Evolutionary conservation across 2,329 filamentous ascomycete genomes (phyloP), one percentile per base, ranked within the genome.

Genomic region (Verticillium klebahnii): DNA sequence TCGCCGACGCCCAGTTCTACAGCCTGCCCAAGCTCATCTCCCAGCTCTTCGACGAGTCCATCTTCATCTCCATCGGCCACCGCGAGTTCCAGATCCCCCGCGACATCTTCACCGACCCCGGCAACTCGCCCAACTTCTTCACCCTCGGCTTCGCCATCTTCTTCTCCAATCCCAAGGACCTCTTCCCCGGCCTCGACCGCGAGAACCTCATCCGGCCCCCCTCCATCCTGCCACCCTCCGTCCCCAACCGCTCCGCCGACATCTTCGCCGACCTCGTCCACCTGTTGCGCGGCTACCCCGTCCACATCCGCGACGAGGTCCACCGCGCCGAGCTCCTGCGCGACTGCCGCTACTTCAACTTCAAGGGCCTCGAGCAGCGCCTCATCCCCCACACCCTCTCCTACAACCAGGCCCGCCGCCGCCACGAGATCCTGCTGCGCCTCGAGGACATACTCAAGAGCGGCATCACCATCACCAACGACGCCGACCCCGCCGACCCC

Each of bases 111-210:
- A 58, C 15, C 56, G 85, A 86, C 39, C 92, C 93, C 1, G 94
- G 93, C 31, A 93, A 98, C 76, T 89, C 87, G n/a, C 93, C 93
- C 14, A 98, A 98, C 74, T 98, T 93, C 82, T 98, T 98, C 80
- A 90, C 92, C 0, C 84, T 97, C 3, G 93, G 93, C 63, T 97
- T 96, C 71, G 89, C 88, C 40, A 85, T 92, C 68, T 96, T 96
- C 82, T 96, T 97, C 78, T 89, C 88, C 17, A 87, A 86, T 2
- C 91, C 91, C 0, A 82, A 85, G 15, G 89, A 96, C 69, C 84
- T 93, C 6, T 97, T 97, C 68, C 94, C 94, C 0, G 94, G 93
- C 1, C 84, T 97, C 1, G 87, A 93, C 62, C 87, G 92, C 59
- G 85, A 88, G 64, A 86, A 88, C 15, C 84, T 97, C 23, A 85